A percentile compares a stretch with the other conserved stretches of the same genome.
Evolutionary conservation across 163 green algal species (phyloP).

Genomic region (Coccomyxa subellipsoidea): DNA sequence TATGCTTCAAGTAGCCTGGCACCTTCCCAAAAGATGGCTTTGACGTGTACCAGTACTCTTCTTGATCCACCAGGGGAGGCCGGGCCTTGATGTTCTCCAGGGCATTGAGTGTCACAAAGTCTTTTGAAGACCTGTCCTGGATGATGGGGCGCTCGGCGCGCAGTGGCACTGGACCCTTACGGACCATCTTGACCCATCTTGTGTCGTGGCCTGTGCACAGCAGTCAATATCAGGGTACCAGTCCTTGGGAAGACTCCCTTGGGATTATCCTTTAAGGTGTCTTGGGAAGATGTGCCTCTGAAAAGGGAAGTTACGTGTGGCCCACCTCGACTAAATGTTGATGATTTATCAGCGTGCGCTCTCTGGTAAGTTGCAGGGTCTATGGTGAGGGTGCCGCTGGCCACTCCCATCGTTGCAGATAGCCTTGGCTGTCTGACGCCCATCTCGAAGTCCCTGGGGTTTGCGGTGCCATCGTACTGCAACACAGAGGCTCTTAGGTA

Average conservation of each 20-base stretch:
- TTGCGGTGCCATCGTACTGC: conserved; percentile 48
- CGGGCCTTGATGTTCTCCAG: conserved; percentile 43
- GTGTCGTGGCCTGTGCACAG: not conserved
- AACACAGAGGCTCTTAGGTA: not conserved
- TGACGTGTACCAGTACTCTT: conserved; percentile 17
- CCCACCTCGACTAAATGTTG: too few relatives aligned
- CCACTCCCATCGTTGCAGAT: conserved; percentile 51
- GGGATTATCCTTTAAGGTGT: too few relatives aligned
- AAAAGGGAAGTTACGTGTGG: too few relatives aligned
- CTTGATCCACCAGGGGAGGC: not conserved
- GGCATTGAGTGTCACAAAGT: conserved; percentile 81
- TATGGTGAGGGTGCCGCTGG: conserved; percentile 43
- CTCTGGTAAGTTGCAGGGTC: conserved; percentile 36
- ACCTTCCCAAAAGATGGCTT: conserved; percentile 53
- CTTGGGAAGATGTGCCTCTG: too few relatives aligned
- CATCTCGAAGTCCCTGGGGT: conserved; percentile 43
- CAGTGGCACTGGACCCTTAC: conserved; percentile 60
- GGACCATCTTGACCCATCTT: conserved; percentile 25
- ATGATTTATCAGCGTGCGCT: conserved; percentile 58
- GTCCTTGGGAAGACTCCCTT: too few relatives aligned
- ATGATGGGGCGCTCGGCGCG: conserved; percentile 62
- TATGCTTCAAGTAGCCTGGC: conserved; percentile 62
- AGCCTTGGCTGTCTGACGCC: conserved; percentile 41
- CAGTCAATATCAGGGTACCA: not conserved
- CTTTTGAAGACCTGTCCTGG: conserved; percentile 70